Percentiles rank a stretch among this genome's conserved stretches.
Conservation (phyloP, 306 rosid genomes). For the Rosa chinensis region DNA sequence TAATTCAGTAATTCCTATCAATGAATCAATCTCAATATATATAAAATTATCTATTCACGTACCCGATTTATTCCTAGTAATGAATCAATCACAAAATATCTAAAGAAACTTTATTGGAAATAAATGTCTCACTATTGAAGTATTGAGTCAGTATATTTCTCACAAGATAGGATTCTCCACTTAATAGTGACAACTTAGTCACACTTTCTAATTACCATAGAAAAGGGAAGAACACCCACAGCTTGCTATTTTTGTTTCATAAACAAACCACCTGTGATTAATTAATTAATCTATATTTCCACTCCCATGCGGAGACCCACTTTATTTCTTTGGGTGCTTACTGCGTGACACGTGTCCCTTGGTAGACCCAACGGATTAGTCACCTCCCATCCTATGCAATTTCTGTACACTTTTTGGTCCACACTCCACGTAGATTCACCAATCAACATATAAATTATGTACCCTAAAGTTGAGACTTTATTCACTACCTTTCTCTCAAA, state of each 20-base stretch:
- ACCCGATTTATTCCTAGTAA: too few species aligned
- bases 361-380: neutral
- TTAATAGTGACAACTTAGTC: neutral
- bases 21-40: neutral
- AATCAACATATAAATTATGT: neutral
- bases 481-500: neutral
- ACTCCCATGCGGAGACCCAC: constrained; percentile 20
- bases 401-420: neutral
- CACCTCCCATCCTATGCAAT: constrained; percentile 20
- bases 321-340: neutral
- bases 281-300: neutral
- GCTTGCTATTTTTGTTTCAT: neutral
- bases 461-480: neutral
- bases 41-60: too few species aligned
- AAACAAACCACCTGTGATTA: neutral
- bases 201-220: neutral
- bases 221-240: neutral
- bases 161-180: neutral
- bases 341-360: constrained; percentile 15
- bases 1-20: neutral
- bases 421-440: constrained; percentile 1
- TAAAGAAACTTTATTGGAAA: neutral
- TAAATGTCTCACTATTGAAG: neutral
- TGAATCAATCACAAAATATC: neutral
- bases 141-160: too few species aligned